phyloP scores from a whole-genome alignment of 164 flowering plant genomes.

The Euptelea pleiosperma region DNA sequence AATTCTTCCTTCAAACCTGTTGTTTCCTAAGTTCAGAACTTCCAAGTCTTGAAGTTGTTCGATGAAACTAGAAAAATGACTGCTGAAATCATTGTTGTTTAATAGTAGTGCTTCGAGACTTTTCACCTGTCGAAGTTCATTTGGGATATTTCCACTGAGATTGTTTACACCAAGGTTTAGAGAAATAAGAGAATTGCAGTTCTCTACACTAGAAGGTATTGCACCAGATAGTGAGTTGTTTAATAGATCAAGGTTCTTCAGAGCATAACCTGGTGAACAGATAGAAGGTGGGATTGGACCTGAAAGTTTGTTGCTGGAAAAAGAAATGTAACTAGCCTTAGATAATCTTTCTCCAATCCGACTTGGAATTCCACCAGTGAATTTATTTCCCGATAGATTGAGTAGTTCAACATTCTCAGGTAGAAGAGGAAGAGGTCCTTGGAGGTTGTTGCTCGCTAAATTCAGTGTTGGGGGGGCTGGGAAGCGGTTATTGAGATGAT shows the following conservation, averaged over 20 bases:
- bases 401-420: slow-evolving; percentile 8
- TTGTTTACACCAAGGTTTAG: slow-evolving; percentile 20
- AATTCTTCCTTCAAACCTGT: slow-evolving; percentile 16
- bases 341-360: slow-evolving; percentile 4
- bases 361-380: slow-evolving; percentile 10
- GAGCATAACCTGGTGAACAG: slow-evolving; percentile 4
- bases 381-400: slow-evolving; percentile 13
- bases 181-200: slow-evolving; percentile 18
- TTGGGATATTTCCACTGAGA: slow-evolving; percentile 9
- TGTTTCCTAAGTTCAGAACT: slow-evolving; percentile 14
- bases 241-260: slow-evolving; percentile 15
- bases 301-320: slow-evolving; percentile 9
- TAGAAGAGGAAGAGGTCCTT: slow-evolving; percentile 13
- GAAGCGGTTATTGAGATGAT: not conserved
- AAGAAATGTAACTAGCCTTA: slow-evolving; percentile 1
- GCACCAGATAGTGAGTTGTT: slow-evolving; percentile 6
- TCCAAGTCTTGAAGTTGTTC: slow-evolving; percentile 3
- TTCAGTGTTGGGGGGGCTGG: slow-evolving; percentile 1
- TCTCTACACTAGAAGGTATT: slow-evolving; percentile 9
- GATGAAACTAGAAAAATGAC: slow-evolving; percentile 13
- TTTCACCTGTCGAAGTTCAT: slow-evolving; percentile 7
- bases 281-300: slow-evolving; percentile 14
- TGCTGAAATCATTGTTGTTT: slow-evolving; percentile 9
- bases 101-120: not conserved
- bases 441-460: slow-evolving; percentile 12